phyloP scores from a whole-genome alignment of 2,329 filamentous ascomycete genomes.

The Fusarium subtropicale region DNA sequence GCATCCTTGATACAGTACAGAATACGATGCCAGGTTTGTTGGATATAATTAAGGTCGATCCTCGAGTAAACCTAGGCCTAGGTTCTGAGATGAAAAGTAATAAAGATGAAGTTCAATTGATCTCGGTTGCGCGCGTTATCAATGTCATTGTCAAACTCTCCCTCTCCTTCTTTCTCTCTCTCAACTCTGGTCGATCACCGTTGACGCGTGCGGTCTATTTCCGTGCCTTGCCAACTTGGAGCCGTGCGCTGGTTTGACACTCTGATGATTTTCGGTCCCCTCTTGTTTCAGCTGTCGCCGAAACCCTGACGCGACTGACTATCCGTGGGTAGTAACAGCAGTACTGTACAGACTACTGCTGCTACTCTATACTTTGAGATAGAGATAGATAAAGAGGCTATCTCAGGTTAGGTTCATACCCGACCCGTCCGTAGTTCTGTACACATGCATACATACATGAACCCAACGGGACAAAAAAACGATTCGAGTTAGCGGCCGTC shows the following conservation, averaged over 20 bases:
- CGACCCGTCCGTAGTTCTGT: background rate
- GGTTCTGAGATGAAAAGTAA: conserved; percentile 16
- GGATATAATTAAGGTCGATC: conserved; percentile 17
- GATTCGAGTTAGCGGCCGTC: conserved; percentile 36
- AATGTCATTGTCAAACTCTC: background rate
- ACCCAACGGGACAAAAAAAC: conserved; percentile 7
- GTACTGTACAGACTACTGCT: background rate
- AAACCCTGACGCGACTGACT: conserved; percentile 31
- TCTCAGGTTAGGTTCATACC: conserved; percentile 1
- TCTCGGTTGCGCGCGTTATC: background rate
- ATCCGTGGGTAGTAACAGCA: conserved; percentile 17
- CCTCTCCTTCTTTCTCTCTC: background rate
- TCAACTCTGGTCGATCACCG: background rate
- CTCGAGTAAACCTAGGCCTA: background rate
- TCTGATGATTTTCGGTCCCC: conserved; percentile 26
- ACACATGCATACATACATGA: conserved; percentile 1
- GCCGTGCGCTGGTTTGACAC: conserved; percentile 31
- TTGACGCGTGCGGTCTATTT: conserved; percentile 20
- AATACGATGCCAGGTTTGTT: conserved; percentile 21
- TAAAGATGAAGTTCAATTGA: background rate
- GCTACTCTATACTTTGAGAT: background rate
- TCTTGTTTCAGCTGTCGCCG: conserved; percentile 38
- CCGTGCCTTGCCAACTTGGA: conserved; percentile 6
- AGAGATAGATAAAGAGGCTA: background rate
- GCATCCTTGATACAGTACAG: conserved; percentile 20